Evolutionary conservation across 179 eudicot species (phyloP).

Genomic region (Silene coronaria): DNA sequence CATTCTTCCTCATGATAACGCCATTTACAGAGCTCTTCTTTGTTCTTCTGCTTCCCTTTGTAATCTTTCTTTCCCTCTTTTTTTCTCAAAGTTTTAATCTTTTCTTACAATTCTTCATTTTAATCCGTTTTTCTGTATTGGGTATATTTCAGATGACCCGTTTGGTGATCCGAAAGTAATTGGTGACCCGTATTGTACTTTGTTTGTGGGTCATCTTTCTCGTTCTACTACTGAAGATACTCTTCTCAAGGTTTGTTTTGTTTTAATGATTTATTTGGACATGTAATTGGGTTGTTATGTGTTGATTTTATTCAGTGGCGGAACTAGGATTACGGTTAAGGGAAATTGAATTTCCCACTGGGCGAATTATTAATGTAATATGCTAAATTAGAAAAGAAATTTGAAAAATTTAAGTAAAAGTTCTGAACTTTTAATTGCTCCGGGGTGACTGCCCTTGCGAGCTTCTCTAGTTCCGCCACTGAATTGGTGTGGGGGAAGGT

Average conservation of each 20-base stretch:
- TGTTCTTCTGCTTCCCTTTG: constrained; percentile 86
- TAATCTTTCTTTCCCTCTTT: constrained; percentile 18
- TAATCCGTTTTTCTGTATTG: neutral
- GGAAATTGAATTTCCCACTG: no score
- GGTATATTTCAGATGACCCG: constrained; percentile 37
- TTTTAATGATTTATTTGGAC: neutral
- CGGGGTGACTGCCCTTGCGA: no score
- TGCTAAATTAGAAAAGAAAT: no score
- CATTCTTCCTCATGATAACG: constrained; percentile 87
- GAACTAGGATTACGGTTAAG: no score
- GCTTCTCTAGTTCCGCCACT: no score
- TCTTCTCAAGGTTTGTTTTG: constrained; percentile 45
- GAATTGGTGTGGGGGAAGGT: no score
- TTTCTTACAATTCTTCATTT: neutral
- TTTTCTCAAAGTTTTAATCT: neutral
- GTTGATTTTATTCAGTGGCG: no score
- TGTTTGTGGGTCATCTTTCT: constrained; percentile 76
- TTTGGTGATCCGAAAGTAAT: constrained; percentile 81
- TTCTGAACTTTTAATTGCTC: no score
- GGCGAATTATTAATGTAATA: no score
- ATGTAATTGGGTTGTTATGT: no score
- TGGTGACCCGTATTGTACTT: constrained; percentile 78
- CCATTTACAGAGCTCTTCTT: constrained; percentile 71
- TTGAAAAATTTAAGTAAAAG: no score
- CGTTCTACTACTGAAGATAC: constrained; percentile 67